These are phyloP conservation scores for Exophiala aquamarina DNA, from an alignment of 2,329 filamentous ascomycete genomes.

Conservation along the genomic window DNA sequence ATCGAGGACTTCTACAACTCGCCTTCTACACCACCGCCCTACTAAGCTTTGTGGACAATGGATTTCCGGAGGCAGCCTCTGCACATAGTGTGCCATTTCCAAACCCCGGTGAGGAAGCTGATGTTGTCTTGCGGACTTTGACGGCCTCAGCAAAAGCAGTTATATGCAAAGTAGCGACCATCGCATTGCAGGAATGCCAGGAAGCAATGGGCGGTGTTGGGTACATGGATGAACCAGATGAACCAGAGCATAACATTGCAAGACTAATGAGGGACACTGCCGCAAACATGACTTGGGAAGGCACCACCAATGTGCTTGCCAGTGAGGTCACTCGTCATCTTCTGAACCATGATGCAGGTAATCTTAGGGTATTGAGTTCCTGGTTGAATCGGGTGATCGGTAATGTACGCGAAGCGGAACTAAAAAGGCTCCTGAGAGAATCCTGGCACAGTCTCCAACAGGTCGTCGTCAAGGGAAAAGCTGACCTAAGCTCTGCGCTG, in stretches of 20 bases:
- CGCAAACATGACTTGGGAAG: constrained; percentile 61
- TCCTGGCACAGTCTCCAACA: constrained; percentile 9
- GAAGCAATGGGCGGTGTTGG: constrained; percentile 40
- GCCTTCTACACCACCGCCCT: constrained; percentile 29
- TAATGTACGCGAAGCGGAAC: constrained; percentile 14
- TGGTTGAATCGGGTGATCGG: constrained; percentile 49
- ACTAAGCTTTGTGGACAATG: constrained; percentile 27
- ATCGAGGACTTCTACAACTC: constrained; percentile 28
- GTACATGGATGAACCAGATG: constrained; percentile 42
- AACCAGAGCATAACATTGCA: constrained; percentile 65
- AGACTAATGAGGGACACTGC: constrained; percentile 64
- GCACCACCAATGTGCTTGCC: constrained; percentile 70
- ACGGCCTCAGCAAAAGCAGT: constrained; percentile 36
- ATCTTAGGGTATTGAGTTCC: constrained; percentile 34
- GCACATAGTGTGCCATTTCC: constrained; percentile 13
- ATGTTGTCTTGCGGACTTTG: constrained; percentile 15
- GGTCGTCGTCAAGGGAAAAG: constrained; percentile 5
- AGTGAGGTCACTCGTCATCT: constrained; percentile 47
- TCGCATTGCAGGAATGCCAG: constrained; percentile 38
- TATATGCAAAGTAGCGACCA: constrained; percentile 34
- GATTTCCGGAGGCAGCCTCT: constrained; percentile 8
- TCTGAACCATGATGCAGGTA: constrained; percentile 20
- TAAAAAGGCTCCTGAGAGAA: constrained; percentile 9
- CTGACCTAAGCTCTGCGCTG: constrained; percentile 22
- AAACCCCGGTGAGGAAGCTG: constrained; percentile 10